A percentile compares a stretch with the other conserved stretches of the same genome.
Conservation (phyloP, 2,329 filamentous ascomycete species). For the Aspergillus unguis region DNA sequence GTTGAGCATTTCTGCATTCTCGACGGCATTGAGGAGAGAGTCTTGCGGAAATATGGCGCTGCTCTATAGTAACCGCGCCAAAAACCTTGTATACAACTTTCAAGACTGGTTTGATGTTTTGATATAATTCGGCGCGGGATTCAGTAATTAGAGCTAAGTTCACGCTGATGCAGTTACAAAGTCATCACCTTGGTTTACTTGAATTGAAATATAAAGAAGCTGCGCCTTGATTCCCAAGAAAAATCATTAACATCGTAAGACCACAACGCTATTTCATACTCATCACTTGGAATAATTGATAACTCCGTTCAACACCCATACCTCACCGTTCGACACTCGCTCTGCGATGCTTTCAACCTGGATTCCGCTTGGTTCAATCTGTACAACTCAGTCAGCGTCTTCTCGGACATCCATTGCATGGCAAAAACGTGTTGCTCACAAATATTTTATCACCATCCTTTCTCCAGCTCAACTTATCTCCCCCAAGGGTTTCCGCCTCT, state of each 20-base stretch:
- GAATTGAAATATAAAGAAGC: background rate
- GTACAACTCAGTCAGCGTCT: slow-evolving; percentile 14
- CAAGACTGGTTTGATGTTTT: background rate
- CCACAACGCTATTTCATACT: background rate
- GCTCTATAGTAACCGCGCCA: background rate
- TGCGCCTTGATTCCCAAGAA: background rate
- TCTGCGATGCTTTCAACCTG: slow-evolving; percentile 72
- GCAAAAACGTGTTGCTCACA: slow-evolving; percentile 46
- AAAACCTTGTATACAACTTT: no score
- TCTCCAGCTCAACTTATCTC: slow-evolving; percentile 80
- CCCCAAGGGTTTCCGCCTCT: slow-evolving; percentile 66
- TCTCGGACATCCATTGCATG: background rate
- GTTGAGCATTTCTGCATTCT: slow-evolving; percentile 90
- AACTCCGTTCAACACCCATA: slow-evolving; percentile 70
- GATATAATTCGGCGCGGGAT: background rate
- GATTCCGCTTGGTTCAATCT: slow-evolving; percentile 69
- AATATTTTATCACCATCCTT: slow-evolving; percentile 60
- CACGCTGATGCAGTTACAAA: slow-evolving; percentile 1
- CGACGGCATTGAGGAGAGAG: slow-evolving; percentile 79
- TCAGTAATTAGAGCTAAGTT: background rate
- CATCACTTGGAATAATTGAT: slow-evolving; percentile 47
- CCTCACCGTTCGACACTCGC: slow-evolving; percentile 80
- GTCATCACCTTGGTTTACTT: background rate
- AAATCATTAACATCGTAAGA: no score
- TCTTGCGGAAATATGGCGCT: slow-evolving; percentile 56